Percentiles rank a stretch among this genome's conserved stretches.
Evolutionary conservation across 768 basidiomycete genomes (phyloP).

Genomic region (Termitomyces sp.): DNA sequence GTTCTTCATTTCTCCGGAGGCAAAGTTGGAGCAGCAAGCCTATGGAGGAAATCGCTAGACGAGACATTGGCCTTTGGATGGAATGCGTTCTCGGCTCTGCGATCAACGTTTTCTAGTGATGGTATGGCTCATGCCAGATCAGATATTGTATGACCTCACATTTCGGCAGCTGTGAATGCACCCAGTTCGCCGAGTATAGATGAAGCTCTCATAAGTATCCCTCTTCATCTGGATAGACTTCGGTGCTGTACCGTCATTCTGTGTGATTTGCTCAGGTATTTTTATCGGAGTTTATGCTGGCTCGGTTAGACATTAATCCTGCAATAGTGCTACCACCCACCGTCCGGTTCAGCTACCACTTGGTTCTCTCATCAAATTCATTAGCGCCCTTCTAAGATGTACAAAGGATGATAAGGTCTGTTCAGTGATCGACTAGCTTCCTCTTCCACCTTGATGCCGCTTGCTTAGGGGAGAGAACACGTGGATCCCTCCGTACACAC

Average conservation of each 20-base stretch:
- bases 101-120: slow-evolving; percentile 52
- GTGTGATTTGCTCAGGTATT: slow-evolving; percentile 50
- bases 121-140: slow-evolving; percentile 24
- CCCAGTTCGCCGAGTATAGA: slow-evolving; percentile 7
- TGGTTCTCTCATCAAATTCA: slow-evolving; percentile 54
- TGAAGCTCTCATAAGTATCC: slow-evolving; percentile 41
- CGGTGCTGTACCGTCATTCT: slow-evolving; percentile 48
- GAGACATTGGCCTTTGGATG: slow-evolving; percentile 64
- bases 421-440: background rate
- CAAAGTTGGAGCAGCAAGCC: slow-evolving; percentile 63
- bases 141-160: background rate
- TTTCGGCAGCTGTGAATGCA: slow-evolving; percentile 3
- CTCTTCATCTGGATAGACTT: slow-evolving; percentile 59
- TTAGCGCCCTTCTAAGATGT: slow-evolving; percentile 43
- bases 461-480: slow-evolving; percentile 38
- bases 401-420: slow-evolving; percentile 41
- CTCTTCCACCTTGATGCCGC: background rate
- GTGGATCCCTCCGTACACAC: slow-evolving; percentile 45
- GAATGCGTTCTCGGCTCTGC: slow-evolving; percentile 50
- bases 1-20: slow-evolving; percentile 69
- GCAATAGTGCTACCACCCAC: slow-evolving; percentile 43
- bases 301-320: background rate
- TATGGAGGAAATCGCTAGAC: slow-evolving; percentile 76
- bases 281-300: background rate
- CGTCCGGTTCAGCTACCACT: slow-evolving; percentile 68